Evolutionary conservation across 129 eudicot species (phyloP).

Genomic region (Artemisia tridentata): DNA sequence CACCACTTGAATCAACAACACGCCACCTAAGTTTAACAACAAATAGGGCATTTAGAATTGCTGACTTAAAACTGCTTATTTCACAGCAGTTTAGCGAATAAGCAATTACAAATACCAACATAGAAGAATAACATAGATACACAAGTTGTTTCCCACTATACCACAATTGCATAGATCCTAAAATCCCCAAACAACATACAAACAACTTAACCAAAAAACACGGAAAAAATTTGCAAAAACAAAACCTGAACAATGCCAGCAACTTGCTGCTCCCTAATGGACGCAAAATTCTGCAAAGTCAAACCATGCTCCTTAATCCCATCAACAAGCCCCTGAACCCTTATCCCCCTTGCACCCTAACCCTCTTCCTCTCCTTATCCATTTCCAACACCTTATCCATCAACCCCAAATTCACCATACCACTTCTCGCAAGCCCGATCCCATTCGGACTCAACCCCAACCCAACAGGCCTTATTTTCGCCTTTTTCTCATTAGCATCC

Average conservation of each 20-base stretch:
- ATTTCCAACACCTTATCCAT: conserved; percentile 91
- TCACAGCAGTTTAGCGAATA: too few species aligned
- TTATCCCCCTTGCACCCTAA: conserved; percentile 84
- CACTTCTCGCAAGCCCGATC: conserved; percentile 81
- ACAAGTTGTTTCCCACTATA: too few species aligned
- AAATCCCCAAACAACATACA: background rate
- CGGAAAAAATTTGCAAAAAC: background rate
- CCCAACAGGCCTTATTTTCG: conserved; percentile 84
- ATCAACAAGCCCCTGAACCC: conserved; percentile 91
- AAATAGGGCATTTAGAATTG: too few species aligned
- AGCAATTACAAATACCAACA: too few species aligned
- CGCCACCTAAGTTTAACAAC: too few species aligned
- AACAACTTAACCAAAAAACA: background rate
- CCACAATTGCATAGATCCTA: too few species aligned
- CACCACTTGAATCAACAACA: too few species aligned
- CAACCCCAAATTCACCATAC: conserved; percentile 89
- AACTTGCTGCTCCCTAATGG: conserved; percentile 92
- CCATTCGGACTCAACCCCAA: conserved; percentile 91
- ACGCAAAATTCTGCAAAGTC: conserved; percentile 92
- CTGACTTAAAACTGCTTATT: too few species aligned
- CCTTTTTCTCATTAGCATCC: conserved; percentile 51
- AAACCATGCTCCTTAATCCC: conserved; percentile 77
- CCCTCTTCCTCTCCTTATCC: conserved; percentile 76
- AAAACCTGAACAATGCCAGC: conserved; percentile 89
- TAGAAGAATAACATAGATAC: too few species aligned